Percentiles rank a stretch among this genome's conserved stretches.
Evolutionary conservation across 306 rosid genomes (phyloP).

Genomic region (Sindora glabra): DNA sequence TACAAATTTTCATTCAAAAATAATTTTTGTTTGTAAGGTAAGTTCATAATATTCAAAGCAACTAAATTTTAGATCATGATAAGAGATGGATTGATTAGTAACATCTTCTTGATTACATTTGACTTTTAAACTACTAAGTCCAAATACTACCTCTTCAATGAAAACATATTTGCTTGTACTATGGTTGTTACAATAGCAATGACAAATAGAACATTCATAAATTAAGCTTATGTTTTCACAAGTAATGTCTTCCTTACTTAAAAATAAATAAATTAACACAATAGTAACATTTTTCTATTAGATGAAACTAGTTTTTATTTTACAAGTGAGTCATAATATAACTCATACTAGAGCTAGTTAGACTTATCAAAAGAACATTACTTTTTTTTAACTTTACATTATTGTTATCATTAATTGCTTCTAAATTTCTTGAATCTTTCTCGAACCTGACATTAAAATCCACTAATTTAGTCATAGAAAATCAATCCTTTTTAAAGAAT

Average conservation of each 20-base stretch:
- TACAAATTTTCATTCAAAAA: slow-evolving; percentile 7
- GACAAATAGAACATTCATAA: slow-evolving; percentile 94
- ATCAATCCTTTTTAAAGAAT: neutral
- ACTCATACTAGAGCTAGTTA: slow-evolving; percentile 83
- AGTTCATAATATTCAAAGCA: neutral
- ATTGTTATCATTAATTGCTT: slow-evolving; percentile 53
- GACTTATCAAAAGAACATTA: slow-evolving; percentile 97
- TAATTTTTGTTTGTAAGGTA: neutral
- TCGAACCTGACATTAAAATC: slow-evolving; percentile 43
- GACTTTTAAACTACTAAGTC: neutral
- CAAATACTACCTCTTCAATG: slow-evolving; percentile 1
- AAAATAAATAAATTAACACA: slow-evolving; percentile 28
- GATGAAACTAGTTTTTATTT: slow-evolving; percentile 8
- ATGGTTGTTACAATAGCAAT: slow-evolving; percentile 93
- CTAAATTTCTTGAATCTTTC: slow-evolving; percentile 41
- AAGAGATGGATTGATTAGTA: neutral
- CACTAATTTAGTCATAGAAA: slow-evolving; percentile 35
- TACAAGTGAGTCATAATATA: neutral
- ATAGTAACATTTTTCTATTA: neutral
- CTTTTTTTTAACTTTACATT: slow-evolving; percentile 90
- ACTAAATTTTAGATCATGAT: neutral
- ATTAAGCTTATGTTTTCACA: slow-evolving; percentile 90
- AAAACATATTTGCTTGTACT: slow-evolving; percentile 65
- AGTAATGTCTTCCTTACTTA: slow-evolving; percentile 88
- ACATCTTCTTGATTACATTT: neutral